Evolutionary conservation across 257 asterid species (phyloP).

Genomic region (Leptodermis oblonga): DNA sequence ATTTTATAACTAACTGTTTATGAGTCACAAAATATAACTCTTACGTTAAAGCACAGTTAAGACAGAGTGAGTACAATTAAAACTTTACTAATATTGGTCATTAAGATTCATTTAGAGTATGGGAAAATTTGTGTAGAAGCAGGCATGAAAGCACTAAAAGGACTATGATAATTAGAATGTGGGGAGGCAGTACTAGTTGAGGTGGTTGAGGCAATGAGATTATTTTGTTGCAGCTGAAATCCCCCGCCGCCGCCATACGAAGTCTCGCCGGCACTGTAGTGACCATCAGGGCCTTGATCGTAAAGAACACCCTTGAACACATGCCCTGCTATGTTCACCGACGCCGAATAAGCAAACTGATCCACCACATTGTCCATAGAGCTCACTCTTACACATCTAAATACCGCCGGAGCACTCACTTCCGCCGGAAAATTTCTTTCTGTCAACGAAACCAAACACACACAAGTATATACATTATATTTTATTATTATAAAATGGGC

Average conservation of each 20-base stretch:
- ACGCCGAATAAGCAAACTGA: conserved; percentile 71
- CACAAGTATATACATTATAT: background rate
- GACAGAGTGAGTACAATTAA: no score
- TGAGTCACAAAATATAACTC: no score
- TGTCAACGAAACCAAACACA: background rate
- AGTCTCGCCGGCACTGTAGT: conserved; percentile 40
- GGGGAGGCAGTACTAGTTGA: conserved; percentile 17
- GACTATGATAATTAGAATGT: conserved; percentile 25
- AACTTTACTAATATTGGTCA: background rate
- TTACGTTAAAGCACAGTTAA: no score
- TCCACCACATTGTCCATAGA: conserved; percentile 65
- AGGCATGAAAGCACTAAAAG: conserved; percentile 30
- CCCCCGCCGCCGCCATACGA: conserved; percentile 25
- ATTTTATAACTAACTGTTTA: no score
- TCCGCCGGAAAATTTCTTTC: conserved; percentile 63
- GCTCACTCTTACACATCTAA: conserved; percentile 66
- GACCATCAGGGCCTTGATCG: conserved; percentile 53
- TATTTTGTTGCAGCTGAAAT: conserved; percentile 20
- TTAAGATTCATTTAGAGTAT: conserved; percentile 47
- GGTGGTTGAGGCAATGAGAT: conserved; percentile 6
- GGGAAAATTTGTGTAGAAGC: conserved; percentile 44
- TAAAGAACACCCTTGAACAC: conserved; percentile 70
- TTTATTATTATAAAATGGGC: no score
- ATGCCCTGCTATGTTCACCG: conserved; percentile 70
- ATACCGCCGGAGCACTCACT: conserved; percentile 58